Conservation (phyloP, 106 monocot species). For the Phalaenopsis equestris region DNA sequence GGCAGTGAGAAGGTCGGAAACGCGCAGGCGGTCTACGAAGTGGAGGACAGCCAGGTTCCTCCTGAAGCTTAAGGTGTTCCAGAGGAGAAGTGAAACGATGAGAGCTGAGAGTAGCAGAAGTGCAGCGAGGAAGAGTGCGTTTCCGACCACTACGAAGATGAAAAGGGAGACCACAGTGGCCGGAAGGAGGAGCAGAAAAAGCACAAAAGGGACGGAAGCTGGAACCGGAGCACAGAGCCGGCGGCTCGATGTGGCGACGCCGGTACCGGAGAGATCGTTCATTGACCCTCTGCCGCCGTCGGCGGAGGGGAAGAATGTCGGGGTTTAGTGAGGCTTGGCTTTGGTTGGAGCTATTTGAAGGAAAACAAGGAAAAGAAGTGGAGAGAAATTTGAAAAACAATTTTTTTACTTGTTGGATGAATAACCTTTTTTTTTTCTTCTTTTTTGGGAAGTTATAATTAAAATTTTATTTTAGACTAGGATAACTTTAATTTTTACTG, state of each 20-base stretch:
- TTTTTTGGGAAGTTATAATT: too few species aligned
- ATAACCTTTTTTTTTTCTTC: too few species aligned
- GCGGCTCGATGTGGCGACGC: slow-evolving; percentile 7
- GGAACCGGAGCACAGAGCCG: slow-evolving; percentile 37
- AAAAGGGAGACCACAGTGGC: slow-evolving; percentile 48
- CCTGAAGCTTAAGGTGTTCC: slow-evolving; percentile 39
- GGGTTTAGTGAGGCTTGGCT: too few species aligned
- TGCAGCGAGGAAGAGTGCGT: slow-evolving; percentile 39
- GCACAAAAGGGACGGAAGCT: slow-evolving; percentile 21
- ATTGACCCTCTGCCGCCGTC: background rate
- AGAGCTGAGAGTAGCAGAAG: slow-evolving; percentile 47
- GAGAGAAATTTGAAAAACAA: too few species aligned
- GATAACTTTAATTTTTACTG: too few species aligned
- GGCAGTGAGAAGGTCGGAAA: slow-evolving; percentile 36
- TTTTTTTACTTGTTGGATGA: too few species aligned
- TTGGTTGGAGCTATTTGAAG: too few species aligned
- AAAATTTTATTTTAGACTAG: too few species aligned
- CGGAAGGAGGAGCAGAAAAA: slow-evolving; percentile 38
- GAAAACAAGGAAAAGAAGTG: too few species aligned
- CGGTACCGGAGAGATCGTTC: slow-evolving; percentile 40
- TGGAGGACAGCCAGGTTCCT: slow-evolving; percentile 16
- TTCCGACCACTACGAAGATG: slow-evolving; percentile 71
- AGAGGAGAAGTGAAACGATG: slow-evolving; percentile 34
- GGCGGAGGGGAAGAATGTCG: too few species aligned
- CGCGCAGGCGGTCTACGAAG: slow-evolving; percentile 52